Base-by-base conservation (phyloP, 306 rosid species). In the Prunus padus region DNA sequence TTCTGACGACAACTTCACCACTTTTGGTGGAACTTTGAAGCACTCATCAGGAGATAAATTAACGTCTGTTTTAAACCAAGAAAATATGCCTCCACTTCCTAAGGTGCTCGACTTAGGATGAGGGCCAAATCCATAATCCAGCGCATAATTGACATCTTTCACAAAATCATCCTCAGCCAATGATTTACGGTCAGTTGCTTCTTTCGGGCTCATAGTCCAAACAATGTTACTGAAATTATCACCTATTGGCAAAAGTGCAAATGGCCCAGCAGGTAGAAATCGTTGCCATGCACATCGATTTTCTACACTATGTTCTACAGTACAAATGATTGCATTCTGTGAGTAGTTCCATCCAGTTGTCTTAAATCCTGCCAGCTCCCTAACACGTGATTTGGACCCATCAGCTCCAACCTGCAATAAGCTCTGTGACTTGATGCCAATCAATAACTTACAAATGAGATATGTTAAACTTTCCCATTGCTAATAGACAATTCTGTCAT, bases 261-360 rank as follows among this genome's bases (percentile, higher is more conserved):
- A 86, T 78, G 97, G 97, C 71, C 97, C 96, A 8, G 93, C 71
- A 73, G 96, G 98, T 76, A 95, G 87, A 87, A 95, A 92, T 19
- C 93, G 85, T 83, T 95, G 97, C 98, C 98, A 95, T 20, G 97
- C 96, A 85, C 92, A 87, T 20, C 8, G 81, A 72, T 90, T 95
- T 82, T 83, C 92, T 52, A 67, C 71, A 67, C 63, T 57, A 84
- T 95, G 98, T 67, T 95, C 91, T 15, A 92, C 97, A 0, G 97
- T 95, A 76, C 98, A 92, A 74, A 92, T 90, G 68, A 95, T 71
- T 79, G 98, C 98, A 77, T 89, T 90, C 87, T 92, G 98, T 44
- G 93, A 90, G 82, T 95, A 95, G 69, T 83, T 90, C 97, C 98
- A 95, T 73, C 97, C 98, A 8, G 92, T 89, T 47, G 97, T 90